phyloP scores from a whole-genome alignment of 1,139 yeast species.

The Blastobotrys elegans region DNA sequence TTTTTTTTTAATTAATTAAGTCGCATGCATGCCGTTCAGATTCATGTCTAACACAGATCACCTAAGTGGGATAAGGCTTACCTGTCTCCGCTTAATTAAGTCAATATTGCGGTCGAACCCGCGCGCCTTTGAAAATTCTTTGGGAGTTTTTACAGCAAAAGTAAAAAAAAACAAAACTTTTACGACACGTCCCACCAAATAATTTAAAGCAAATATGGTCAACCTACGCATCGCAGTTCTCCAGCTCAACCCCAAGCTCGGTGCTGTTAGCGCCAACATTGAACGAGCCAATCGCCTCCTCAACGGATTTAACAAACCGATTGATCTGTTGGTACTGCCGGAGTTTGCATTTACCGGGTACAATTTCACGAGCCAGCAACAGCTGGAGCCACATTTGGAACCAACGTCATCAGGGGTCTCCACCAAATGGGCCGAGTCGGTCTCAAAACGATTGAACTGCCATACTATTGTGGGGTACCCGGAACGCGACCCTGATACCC shows the following conservation, averaged over 20 bases:
- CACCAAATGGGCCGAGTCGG: slow-evolving; percentile 51
- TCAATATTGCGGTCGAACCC: too few species aligned
- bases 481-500: slow-evolving; percentile 38
- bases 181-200: background rate
- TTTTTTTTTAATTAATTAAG: too few species aligned
- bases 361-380: slow-evolving; percentile 49
- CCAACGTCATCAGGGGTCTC: slow-evolving; percentile 42
- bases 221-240: slow-evolving; percentile 51
- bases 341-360: slow-evolving; percentile 87
- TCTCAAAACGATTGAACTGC: slow-evolving; percentile 51
- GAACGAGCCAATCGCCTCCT: slow-evolving; percentile 44
- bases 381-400: slow-evolving; percentile 62
- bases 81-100: too few species aligned
- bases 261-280: slow-evolving; percentile 52
- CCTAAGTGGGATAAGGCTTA: too few species aligned
- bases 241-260: slow-evolving; percentile 64
- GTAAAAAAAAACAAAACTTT: too few species aligned
- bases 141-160: too few species aligned
- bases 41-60: too few species aligned
- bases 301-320: slow-evolving; percentile 24
- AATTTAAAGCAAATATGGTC: background rate
- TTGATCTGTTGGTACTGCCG: slow-evolving; percentile 63
- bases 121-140: too few species aligned
- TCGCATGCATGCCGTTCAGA: too few species aligned
- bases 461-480: slow-evolving; percentile 83